A percentile compares a stretch with the other conserved stretches of the same genome.
Evolutionary conservation across 1,284 basidiomycete species (phyloP).

Genomic region (Cryptococcus sp.): DNA sequence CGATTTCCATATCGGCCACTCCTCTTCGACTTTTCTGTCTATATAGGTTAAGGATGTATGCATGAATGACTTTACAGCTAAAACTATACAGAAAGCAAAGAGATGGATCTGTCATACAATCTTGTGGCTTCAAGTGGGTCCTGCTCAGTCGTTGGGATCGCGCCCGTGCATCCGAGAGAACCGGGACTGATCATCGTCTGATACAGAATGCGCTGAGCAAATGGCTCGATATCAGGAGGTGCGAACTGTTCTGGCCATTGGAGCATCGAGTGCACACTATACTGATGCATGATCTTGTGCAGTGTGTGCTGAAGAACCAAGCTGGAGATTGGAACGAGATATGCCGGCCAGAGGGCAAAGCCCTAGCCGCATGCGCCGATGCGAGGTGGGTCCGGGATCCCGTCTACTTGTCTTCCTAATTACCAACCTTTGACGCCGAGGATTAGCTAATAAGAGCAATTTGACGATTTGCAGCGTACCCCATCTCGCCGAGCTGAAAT

Average conservation of each 20-base stretch:
- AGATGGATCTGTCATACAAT: slow-evolving; percentile 52
- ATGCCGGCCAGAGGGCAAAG: slow-evolving; percentile 42
- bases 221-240: slow-evolving; percentile 52
- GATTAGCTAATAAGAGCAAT: neutral
- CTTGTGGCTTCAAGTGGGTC: slow-evolving; percentile 50
- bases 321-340: slow-evolving; percentile 45
- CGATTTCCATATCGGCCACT: neutral
- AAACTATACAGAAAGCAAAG: slow-evolving; percentile 1
- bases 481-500: slow-evolving; percentile 46
- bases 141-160: too few species aligned
- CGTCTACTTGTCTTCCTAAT: neutral
- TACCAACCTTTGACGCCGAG: neutral
- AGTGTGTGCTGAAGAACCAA: slow-evolving; percentile 50
- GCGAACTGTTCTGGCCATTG: neutral
- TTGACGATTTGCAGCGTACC: slow-evolving; percentile 36
- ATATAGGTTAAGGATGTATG: neutral
- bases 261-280: neutral
- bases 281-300: slow-evolving; percentile 3
- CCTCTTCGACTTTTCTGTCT: neutral
- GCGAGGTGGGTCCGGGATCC: slow-evolving; percentile 28
- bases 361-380: slow-evolving; percentile 48
- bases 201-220: slow-evolving; percentile 48
- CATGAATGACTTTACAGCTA: neutral
- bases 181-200: neutral
- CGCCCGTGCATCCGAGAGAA: neutral